These are phyloP conservation scores for Brassica carinata DNA, from an alignment of 345 rosid species.

Conservation along the genomic window DNA sequence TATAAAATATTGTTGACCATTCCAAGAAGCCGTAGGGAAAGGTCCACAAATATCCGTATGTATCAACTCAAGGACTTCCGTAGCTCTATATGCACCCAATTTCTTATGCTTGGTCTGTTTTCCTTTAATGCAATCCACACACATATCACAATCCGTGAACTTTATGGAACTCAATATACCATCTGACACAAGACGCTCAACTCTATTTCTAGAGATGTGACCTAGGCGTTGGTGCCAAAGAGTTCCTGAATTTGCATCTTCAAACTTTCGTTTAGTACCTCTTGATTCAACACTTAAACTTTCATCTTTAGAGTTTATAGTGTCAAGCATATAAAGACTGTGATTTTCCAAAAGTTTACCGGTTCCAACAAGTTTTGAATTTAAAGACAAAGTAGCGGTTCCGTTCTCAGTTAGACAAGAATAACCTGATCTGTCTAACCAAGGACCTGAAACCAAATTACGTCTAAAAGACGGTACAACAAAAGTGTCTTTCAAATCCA, in stretches of 20 bases:
- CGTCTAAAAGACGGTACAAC: no score
- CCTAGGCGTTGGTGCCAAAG: background rate
- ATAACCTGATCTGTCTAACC: background rate
- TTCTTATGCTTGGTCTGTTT: background rate
- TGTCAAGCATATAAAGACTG: background rate
- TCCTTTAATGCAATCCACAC: background rate
- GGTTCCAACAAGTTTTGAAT: no score
- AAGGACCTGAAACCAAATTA: background rate
- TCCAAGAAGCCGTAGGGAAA: background rate
- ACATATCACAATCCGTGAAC: background rate
- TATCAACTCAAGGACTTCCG: background rate
- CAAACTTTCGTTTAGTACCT: background rate
- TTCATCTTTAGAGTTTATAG: background rate
- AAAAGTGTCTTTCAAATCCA: conserved; percentile 15
- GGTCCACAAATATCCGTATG: background rate
- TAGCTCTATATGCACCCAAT: background rate
- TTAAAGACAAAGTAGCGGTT: background rate
- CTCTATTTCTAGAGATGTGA: background rate
- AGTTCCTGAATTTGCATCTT: background rate
- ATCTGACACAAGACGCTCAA: background rate
- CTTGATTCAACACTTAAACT: background rate
- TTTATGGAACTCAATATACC: background rate
- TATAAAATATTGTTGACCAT: background rate
- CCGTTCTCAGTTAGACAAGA: background rate
- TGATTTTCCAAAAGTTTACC: background rate